A percentile compares a stretch with the other conserved stretches of the same genome.
These are phyloP conservation scores for Colletotrichum tamarilloi DNA, from an alignment of 2,329 filamentous ascomycete species.

Conservation along the genomic window DNA sequence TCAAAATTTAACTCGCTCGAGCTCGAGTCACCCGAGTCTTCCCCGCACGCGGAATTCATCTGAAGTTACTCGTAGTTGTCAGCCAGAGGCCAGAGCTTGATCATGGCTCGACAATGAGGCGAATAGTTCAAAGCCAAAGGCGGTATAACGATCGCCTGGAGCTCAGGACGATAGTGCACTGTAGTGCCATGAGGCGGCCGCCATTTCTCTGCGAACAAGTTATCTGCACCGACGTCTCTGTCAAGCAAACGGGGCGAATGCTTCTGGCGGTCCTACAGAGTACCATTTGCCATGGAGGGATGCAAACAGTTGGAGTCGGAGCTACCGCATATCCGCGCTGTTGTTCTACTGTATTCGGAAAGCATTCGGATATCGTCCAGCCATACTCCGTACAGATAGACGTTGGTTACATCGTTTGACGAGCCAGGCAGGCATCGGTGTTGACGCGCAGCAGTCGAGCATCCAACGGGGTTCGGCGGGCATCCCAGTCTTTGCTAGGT, in stretches of 20 bases:
- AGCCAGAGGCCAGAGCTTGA: background rate
- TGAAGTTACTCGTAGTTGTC: background rate
- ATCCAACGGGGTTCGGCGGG: background rate
- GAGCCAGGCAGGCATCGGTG: background rate
- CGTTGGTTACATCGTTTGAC: conserved; percentile 7
- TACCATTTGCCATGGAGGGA: background rate
- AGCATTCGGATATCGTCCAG: too few relatives aligned
- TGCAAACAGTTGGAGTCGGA: background rate
- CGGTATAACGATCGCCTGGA: background rate
- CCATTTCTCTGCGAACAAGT: background rate
- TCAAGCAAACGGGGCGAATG: background rate
- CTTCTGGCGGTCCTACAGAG: background rate
- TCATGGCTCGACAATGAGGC: background rate
- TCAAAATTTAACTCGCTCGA: background rate
- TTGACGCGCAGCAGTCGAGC: conserved; percentile 19
- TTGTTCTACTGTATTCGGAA: background rate
- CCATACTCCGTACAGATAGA: background rate
- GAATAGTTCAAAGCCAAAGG: background rate
- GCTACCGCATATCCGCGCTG: background rate
- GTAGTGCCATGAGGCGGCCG: background rate
- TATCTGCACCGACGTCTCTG: background rate
- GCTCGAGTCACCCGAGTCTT: conserved; percentile 7
- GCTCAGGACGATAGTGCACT: background rate
- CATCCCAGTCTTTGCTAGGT: background rate
- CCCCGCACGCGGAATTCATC: background rate